Percentiles rank a stretch among this genome's conserved stretches.
These are phyloP conservation scores for Verbena officinalis DNA, from an alignment of 257 asterid species.

Conservation along the genomic window DNA sequence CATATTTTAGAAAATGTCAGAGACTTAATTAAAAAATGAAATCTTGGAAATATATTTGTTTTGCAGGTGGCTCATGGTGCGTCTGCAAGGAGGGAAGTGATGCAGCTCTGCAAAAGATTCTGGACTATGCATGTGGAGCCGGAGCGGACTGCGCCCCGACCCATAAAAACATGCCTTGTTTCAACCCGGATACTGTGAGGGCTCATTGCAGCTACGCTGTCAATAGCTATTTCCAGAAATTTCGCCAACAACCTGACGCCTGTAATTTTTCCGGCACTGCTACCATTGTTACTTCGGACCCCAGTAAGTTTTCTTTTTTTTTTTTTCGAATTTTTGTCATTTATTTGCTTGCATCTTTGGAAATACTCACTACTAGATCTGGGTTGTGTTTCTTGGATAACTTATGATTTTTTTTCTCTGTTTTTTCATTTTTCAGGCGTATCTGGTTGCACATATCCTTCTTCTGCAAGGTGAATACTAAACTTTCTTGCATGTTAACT, in stretches of 20 bases:
- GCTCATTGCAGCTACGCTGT: conserved; percentile 89
- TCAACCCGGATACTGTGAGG: conserved; percentile 67
- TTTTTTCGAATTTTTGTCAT: too few relatives aligned
- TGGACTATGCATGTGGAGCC: conserved; percentile 90
- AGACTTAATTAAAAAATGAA: not conserved
- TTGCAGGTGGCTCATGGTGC: conserved; percentile 79
- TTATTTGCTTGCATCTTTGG: not conserved
- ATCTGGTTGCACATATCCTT: conserved; percentile 65
- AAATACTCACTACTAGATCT: conserved; percentile 21
- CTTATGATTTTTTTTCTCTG: not conserved
- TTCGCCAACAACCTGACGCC: conserved; percentile 56
- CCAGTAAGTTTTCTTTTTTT: conserved; percentile 48
- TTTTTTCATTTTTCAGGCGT: conserved; percentile 46
- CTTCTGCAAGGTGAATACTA: conserved; percentile 62
- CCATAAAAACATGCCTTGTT: conserved; percentile 60
- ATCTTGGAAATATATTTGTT: not conserved
- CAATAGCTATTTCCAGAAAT: conserved; percentile 77
- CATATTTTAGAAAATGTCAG: not conserved
- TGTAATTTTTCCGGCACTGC: conserved; percentile 87
- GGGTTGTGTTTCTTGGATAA: not conserved
- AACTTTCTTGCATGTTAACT: not conserved
- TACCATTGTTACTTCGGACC: conserved; percentile 46
- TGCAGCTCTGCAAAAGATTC: conserved; percentile 55
- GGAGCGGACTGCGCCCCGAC: conserved; percentile 86
- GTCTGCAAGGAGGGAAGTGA: conserved; percentile 80